Base-by-base conservation (phyloP, 2,329 filamentous ascomycete species). In the Hortaea sp. region DNA sequence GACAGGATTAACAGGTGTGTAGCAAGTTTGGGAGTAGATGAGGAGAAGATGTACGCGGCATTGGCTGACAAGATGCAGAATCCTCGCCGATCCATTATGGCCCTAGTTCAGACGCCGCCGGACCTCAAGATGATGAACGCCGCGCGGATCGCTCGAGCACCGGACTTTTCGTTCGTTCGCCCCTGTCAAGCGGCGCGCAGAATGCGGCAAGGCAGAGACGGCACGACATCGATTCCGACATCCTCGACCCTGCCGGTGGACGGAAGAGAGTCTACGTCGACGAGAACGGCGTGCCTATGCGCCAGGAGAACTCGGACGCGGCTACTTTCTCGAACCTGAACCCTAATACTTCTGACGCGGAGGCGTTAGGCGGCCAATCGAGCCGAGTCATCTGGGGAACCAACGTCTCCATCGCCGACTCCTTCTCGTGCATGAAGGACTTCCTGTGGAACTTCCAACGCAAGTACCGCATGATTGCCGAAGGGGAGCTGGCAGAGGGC, bases 361-460 rank as follows among this genome's bases (percentile, higher is more conserved):
- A 95, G 61, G 79, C 76, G 1, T 78, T 95, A 37, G 90, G 88
- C 35, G 92, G 89, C 1, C 79, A 79, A 48, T 86, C 85, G 35
- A 83, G 84, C 46, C 81, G 84, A 55, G 79, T 94, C 48, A 90
- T 98, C 53, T 98, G 92, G 92, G 92, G 92, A 65, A 98, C 92
- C 39, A 97, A 94, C 35, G 86, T 98, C 42, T 95, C 90, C 5
- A 84, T 98, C 44, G 81, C 87, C 49, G 89, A 97, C 63, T 88
- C 88, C 0, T 85, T 94, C 65, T 79, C 81, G 43, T 76, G 82
- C 0, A 94, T 95, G 73, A 90, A 92, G 61, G 88, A 92, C 53
- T 98, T 98, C 60, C 72, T 98, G 29, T 80, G 82, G 62, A 94
- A 94, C 63, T 98, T 92, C 58, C 87, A 88, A 49, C 82, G 80